Base-by-base conservation (phyloP, 176 grass and related monocot species). In the Panicum miliaceum region DNA sequence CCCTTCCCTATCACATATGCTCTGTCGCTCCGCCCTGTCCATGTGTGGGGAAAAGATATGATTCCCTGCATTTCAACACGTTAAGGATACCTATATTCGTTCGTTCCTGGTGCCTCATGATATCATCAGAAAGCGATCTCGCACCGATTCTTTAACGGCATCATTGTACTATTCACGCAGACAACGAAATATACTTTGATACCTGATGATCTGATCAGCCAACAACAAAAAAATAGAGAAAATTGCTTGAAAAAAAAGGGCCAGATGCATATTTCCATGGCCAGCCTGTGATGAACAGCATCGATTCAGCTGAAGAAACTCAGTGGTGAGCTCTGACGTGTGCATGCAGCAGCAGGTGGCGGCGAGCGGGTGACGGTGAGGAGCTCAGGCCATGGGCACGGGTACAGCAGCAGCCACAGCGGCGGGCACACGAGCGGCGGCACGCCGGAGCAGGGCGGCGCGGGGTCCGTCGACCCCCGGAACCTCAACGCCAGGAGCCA, bases 21-120 rank as follows among this genome's bases (percentile, higher is more conserved):
- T 57, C 71, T 84, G 82, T 77, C 48, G 0, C 23, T 43, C 72
- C 76, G 47, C 59, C 46, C 73, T 86, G 57, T 73, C 67, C 76
- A 80, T 73, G 76, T 80, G 76, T 78, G 35, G 15, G 12, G 42
- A 37, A 37, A 38, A 12, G 27, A 86, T 80, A 72, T n/a, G 50
- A 79, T 86, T 86, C 76, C 76, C 67, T 53, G 3, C 65, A 32
- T 73, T 32, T 35, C 63, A 36, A 13, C 23, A 53, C 56, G 45
- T 56, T 73, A 80, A 73, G 45, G 45, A 80, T 80, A 80, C 34
- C 54, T 40, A 52, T 54, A 73, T 64, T 86, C 67, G 1, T 40
- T 68, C 65, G 3, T 48, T 10, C 23, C 41, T 6, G 18, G 52
- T 45, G 84, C 65, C 75, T 50, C n/a, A 10, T 22, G 20, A 53